phyloP scores from a whole-genome alignment of 768 basidiomycete species.

The Naganishia friedmannii region DNA sequence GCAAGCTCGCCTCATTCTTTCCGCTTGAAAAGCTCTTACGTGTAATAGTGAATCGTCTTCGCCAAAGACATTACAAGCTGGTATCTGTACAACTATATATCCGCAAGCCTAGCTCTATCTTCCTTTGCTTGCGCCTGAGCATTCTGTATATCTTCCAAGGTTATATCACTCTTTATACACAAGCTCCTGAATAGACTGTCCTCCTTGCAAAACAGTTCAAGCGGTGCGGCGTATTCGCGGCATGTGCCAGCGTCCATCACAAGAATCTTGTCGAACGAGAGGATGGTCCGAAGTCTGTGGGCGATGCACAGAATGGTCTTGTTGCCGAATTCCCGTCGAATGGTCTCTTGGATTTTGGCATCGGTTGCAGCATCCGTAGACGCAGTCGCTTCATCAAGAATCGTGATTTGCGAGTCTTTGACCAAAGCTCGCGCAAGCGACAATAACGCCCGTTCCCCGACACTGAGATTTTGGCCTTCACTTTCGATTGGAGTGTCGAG shows the following conservation, averaged over 20 bases:
- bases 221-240: conserved; percentile 76
- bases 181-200: conserved; percentile 75
- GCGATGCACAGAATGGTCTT: conserved; percentile 82
- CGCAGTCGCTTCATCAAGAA: conserved; percentile 73
- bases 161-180: conserved; percentile 76
- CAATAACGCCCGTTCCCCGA: conserved; percentile 69
- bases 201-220: conserved; percentile 59
- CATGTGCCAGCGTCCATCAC: conserved; percentile 77
- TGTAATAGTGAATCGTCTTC: no score
- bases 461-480: conserved; percentile 70
- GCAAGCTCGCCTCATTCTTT: no score
- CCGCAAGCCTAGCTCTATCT: background rate
- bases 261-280: conserved; percentile 80
- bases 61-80: no score
- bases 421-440: conserved; percentile 84
- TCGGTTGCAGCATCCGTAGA: conserved; percentile 84
- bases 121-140: conserved; percentile 38
- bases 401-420: conserved; percentile 75
- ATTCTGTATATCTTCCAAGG: conserved; percentile 64
- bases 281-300: conserved; percentile 78
- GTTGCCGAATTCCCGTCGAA: conserved; percentile 75
- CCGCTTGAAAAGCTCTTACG: no score
- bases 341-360: conserved; percentile 81
- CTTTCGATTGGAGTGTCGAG: conserved; percentile 78
- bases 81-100: conserved; percentile 5